A percentile compares a stretch with the other conserved stretches of the same genome.
Evolutionary conservation across 208 protist genomes (phyloP).

Genomic region (Wallacemonas sp.): DNA sequence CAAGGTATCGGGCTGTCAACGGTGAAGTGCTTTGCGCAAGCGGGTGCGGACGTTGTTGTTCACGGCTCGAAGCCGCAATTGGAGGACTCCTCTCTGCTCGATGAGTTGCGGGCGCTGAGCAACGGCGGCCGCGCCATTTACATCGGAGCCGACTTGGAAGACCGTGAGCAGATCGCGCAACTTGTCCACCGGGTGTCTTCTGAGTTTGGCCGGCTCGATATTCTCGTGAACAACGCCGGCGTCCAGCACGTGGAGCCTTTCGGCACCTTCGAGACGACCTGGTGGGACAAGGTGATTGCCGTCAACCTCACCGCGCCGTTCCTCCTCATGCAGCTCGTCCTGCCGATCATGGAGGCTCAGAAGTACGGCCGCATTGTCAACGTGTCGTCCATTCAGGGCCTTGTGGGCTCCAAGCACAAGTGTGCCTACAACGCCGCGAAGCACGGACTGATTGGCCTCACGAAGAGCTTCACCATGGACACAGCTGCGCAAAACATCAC

Average conservation of each 20-base stretch:
- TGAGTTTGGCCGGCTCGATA: conserved; percentile 29
- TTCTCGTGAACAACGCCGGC: conserved; percentile 60
- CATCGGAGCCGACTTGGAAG: conserved; percentile 9
- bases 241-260: conserved; percentile 40
- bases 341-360: conserved; percentile 36
- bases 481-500: conserved; percentile 32
- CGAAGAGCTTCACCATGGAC: conserved; percentile 52
- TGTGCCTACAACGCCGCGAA: conserved; percentile 52
- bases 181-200: conserved; percentile 16
- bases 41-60: conserved; percentile 27
- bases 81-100: not conserved
- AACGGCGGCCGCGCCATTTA: conserved; percentile 21
- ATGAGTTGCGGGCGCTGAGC: conserved; percentile 12
- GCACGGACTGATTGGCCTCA: conserved; percentile 53
- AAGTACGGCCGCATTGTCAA: conserved; percentile 47
- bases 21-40: conserved; percentile 26
- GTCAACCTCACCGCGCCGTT: conserved; percentile 41
- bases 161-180: conserved; percentile 8
- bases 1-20: conserved; percentile 47
- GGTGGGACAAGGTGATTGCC: conserved; percentile 44
- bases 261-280: conserved; percentile 27
- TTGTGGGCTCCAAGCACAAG: conserved; percentile 39
- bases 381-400: conserved; percentile 39
- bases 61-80: conserved; percentile 12
- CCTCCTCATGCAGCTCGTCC: conserved; percentile 27